Conservation (phyloP, 2,329 filamentous ascomycete genomes). For the Penicillium sp. region DNA sequence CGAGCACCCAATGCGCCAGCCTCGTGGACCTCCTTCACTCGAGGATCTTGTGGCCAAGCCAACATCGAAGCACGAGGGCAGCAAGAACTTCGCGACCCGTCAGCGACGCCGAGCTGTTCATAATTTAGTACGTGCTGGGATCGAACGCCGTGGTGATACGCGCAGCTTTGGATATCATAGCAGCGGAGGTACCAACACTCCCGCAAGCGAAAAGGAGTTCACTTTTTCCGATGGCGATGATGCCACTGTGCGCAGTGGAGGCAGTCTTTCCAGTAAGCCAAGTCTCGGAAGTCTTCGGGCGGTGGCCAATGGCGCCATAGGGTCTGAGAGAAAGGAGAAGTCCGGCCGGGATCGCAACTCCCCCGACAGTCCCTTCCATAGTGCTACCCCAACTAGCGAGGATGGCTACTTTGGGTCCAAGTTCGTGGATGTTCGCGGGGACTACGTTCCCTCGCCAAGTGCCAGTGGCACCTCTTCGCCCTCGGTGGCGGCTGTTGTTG, state of each 20-base stretch:
- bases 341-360: slow-evolving; percentile 57
- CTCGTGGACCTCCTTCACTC: slow-evolving; percentile 84
- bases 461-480: slow-evolving; percentile 29
- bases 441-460: slow-evolving; percentile 34
- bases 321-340: slow-evolving; percentile 79
- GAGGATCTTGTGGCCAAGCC: slow-evolving; percentile 90
- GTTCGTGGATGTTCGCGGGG: slow-evolving; percentile 50
- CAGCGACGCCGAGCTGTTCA: slow-evolving; percentile 89
- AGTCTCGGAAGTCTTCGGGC: slow-evolving; percentile 75
- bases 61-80: slow-evolving; percentile 89
- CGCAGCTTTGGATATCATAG: slow-evolving; percentile 66
- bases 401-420: slow-evolving; percentile 61
- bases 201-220: slow-evolving; percentile 77
- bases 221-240: slow-evolving; percentile 75
- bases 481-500: slow-evolving; percentile 43
- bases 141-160: slow-evolving; percentile 76
- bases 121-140: slow-evolving; percentile 85
- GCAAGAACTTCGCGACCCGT: slow-evolving; percentile 93
- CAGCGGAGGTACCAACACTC: slow-evolving; percentile 76
- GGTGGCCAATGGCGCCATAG: slow-evolving; percentile 80
- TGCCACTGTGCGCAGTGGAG: slow-evolving; percentile 72
- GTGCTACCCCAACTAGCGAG: slow-evolving; percentile 67
- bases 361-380: slow-evolving; percentile 55
- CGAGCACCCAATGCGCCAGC: slow-evolving; percentile 91
- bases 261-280: slow-evolving; percentile 75